Evolutionary conservation across 73 alveolate species (phyloP).

Genomic region (Effrenium voratum): DNA sequence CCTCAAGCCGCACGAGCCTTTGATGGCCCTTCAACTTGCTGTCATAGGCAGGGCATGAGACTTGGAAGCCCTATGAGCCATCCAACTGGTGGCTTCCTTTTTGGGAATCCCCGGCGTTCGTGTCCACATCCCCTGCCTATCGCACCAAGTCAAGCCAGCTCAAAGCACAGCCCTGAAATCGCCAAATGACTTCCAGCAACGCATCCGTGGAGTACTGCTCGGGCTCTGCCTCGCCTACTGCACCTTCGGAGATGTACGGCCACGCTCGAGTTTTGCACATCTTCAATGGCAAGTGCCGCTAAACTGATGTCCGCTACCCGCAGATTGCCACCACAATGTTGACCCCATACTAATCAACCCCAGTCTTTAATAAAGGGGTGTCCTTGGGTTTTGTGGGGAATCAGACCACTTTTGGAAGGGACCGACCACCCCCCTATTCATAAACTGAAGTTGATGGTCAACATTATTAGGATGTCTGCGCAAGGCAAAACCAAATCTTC

Average conservation of each 20-base stretch:
- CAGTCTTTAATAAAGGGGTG: too few relatives aligned
- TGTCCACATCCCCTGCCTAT: not conserved
- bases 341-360: not conserved
- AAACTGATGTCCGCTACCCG: not conserved
- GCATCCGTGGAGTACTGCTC: not conserved
- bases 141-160: too few relatives aligned
- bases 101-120: not conserved
- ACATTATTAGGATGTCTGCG: too few relatives aligned
- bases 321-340: not conserved
- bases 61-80: not conserved
- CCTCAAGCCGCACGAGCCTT: not conserved
- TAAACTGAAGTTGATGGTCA: too few relatives aligned
- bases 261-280: too few relatives aligned
- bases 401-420: too few relatives aligned
- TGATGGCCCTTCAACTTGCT: not conserved
- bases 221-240: not conserved
- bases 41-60: not conserved
- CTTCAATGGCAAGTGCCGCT: not conserved
- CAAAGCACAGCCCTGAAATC: too few relatives aligned
- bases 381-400: not conserved
- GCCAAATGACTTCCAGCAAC: slow-evolving; percentile 12
- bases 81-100: not conserved
- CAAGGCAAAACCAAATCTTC: too few relatives aligned
- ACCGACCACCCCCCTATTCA: too few relatives aligned
- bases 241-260: not conserved